Percentiles rank a stretch among this genome's conserved stretches.
Conservation (phyloP, 2,329 filamentous ascomycete genomes). For the Colletotrichum australisinense region DNA sequence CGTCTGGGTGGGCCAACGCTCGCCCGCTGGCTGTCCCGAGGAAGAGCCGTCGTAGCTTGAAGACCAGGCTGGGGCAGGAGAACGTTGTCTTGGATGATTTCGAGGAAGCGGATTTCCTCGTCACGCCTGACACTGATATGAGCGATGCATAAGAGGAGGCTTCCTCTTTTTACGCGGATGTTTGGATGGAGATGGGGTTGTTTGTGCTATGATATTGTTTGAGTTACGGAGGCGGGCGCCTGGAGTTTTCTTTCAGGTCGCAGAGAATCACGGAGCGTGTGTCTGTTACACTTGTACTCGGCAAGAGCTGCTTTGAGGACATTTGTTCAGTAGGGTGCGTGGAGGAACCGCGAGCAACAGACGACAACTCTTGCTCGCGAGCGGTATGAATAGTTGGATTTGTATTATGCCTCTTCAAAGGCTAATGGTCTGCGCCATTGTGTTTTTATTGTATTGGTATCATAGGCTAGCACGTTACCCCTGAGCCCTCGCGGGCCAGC, state of each 20-base stretch:
- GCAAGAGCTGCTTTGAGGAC: conserved; percentile 39
- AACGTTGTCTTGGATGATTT: conserved; percentile 68
- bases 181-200: background rate
- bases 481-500: background rate
- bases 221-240: background rate
- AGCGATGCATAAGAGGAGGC: conserved; percentile 41
- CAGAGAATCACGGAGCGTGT: background rate
- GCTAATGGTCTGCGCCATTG: background rate
- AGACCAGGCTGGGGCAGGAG: conserved; percentile 53
- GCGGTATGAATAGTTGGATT: background rate
- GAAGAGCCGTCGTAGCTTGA: conserved; percentile 38
- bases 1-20: conserved; percentile 50
- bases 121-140: conserved; percentile 58
- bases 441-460: conserved; percentile 17
- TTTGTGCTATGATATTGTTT: conserved; percentile 10
- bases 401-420: conserved; percentile 5
- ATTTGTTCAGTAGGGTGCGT: conserved; percentile 4
- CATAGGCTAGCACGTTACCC: conserved; percentile 21
- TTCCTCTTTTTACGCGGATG: background rate
- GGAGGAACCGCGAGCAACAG: background rate
- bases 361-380: background rate
- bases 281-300: conserved; percentile 33
- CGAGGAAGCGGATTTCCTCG: conserved; percentile 75
- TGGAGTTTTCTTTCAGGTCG: background rate
- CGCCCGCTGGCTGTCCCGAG: conserved; percentile 62